phyloP scores from a whole-genome alignment of 2,329 filamentous ascomycete species.

The Penicillium palitans region DNA sequence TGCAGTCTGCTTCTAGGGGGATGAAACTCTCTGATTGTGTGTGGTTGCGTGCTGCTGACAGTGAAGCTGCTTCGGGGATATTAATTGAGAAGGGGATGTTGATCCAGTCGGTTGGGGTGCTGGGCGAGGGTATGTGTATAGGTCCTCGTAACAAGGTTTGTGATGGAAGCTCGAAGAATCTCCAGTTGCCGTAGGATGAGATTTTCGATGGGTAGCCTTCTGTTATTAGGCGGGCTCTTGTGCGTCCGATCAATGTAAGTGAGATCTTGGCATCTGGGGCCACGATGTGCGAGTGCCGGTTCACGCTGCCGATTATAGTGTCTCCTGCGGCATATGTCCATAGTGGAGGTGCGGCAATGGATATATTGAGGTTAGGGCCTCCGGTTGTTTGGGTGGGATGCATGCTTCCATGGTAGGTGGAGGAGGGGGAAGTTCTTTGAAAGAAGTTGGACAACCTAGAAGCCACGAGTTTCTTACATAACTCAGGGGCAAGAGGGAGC shows the following conservation, averaged over 20 bases:
- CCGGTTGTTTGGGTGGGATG: neutral
- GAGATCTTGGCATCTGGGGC: constrained; percentile 12
- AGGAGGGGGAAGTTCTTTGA: neutral
- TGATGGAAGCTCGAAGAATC: neutral
- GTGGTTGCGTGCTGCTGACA: neutral
- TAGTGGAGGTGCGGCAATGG: constrained; percentile 15
- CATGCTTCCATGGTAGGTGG: neutral
- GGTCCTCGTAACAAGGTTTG: constrained; percentile 5
- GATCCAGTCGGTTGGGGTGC: neutral
- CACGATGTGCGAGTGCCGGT: constrained; percentile 11
- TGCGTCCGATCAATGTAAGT: neutral
- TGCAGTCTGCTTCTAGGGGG: neutral
- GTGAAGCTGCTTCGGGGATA: neutral
- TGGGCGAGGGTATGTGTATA: constrained; percentile 8
- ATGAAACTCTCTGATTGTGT: neutral
- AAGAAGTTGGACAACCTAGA: neutral
- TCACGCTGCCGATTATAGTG: constrained; percentile 21
- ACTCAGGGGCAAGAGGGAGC: neutral
- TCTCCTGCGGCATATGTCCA: constrained; percentile 19
- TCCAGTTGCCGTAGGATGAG: neutral
- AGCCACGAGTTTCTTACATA: neutral
- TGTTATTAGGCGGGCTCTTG: neutral
- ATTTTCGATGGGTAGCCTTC: neutral
- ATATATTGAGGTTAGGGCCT: constrained; percentile 4
- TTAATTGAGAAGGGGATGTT: constrained; percentile 1